A percentile compares a stretch with the other conserved stretches of the same genome.
Conservation (phyloP, 371 early-diverging fungal genomes). For the Chytridium lagenaria region DNA sequence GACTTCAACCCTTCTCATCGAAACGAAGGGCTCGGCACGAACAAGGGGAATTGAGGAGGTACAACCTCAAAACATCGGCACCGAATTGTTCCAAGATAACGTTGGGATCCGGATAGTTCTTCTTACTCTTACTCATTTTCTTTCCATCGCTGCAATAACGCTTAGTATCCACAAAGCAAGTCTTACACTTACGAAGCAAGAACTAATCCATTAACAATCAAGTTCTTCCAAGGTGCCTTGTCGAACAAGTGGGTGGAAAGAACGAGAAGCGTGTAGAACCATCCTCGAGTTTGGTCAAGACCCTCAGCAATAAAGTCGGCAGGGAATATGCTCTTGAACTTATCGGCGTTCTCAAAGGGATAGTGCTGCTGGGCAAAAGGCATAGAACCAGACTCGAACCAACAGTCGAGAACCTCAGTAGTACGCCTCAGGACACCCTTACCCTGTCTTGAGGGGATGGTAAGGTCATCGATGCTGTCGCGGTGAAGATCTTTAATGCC, state of each 20-base stretch:
- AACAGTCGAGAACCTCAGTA: slow-evolving; percentile 99
- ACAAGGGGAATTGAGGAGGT: slow-evolving; percentile 99
- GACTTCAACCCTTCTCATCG: slow-evolving; percentile 99
- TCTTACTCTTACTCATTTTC: slow-evolving; percentile 99
- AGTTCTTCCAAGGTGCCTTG: slow-evolving; percentile 98
- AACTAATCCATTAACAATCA: slow-evolving; percentile 99
- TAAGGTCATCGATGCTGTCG: slow-evolving; percentile 97
- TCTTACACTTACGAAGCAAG: slow-evolving; percentile 78
- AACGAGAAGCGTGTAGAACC: slow-evolving; percentile 99
- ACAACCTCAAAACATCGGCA: slow-evolving; percentile 98
- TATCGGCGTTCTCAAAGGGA: slow-evolving; percentile 95
- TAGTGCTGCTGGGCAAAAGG: slow-evolving; percentile 99
- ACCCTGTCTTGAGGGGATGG: slow-evolving; percentile 93
- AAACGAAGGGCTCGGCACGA: slow-evolving; percentile 98
- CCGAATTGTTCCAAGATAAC: slow-evolving; percentile 92
- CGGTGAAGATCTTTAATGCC: slow-evolving; percentile 98
- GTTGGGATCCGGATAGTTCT: slow-evolving; percentile 99
- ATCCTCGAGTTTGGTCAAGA: slow-evolving; percentile 99
- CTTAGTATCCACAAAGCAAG: too few relatives aligned
- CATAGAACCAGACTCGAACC: slow-evolving; percentile 92
- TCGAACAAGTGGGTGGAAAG: slow-evolving; percentile 98
- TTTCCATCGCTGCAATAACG: slow-evolving; percentile 85
- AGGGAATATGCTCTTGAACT: slow-evolving; percentile 91
- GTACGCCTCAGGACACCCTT: slow-evolving; percentile 91
- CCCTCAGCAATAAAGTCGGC: slow-evolving; percentile 99